Evolutionary conservation across 2,329 filamentous ascomycete species (phyloP).

Genomic region (Colletotrichum musicola): DNA sequence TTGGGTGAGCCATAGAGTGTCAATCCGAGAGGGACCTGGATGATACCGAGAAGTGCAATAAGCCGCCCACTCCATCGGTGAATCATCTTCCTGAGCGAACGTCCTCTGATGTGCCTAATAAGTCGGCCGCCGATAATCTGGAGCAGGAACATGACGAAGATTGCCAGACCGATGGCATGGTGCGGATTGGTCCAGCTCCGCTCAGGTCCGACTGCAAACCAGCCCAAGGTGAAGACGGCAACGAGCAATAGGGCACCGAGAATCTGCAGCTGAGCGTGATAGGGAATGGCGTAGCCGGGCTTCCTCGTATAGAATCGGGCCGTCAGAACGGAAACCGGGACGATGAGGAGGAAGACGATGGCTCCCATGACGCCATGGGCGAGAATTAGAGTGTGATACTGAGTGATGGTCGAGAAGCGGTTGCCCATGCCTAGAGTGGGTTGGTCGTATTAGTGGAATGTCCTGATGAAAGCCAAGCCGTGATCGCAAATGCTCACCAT

Average conservation of each 20-base stretch:
- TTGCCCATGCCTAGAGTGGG: constrained; percentile 80
- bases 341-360: constrained; percentile 79
- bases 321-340: constrained; percentile 80
- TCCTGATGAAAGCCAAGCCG: background rate
- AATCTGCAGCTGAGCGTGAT: constrained; percentile 82
- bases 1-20: constrained; percentile 93
- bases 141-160: constrained; percentile 79
- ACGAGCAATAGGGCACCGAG: constrained; percentile 76
- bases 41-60: constrained; percentile 84
- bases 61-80: constrained; percentile 90
- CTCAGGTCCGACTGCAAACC: constrained; percentile 80
- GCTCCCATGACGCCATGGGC: constrained; percentile 80
- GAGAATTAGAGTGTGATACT: constrained; percentile 78
- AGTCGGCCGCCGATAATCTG: constrained; percentile 79
- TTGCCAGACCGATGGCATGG: constrained; percentile 84
- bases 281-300: constrained; percentile 71
- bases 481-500: constrained; percentile 67
- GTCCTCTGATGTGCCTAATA: constrained; percentile 65
- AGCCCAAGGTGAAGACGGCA: constrained; percentile 80
- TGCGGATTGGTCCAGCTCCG: constrained; percentile 84
- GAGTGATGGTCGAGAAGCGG: constrained; percentile 75
- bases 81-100: constrained; percentile 70
- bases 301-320: constrained; percentile 77
- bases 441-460: constrained; percentile 38
- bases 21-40: constrained; percentile 89